Base-by-base conservation (phyloP, 805 yeast species). In the Candida ponderosae region DNA sequence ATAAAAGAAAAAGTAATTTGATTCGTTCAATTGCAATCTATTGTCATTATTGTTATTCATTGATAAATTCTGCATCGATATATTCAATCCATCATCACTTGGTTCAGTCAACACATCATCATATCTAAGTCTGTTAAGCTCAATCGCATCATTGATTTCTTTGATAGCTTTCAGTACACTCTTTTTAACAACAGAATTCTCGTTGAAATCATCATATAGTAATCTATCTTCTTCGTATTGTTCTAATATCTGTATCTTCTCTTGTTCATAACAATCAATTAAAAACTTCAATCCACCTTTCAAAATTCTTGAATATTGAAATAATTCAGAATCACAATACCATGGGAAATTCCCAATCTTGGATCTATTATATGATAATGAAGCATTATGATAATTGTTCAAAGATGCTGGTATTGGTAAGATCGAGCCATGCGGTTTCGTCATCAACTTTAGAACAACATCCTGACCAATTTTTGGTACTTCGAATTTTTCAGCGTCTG, bases 371-470 rank as follows among this genome's bases (percentile, higher is more conserved):
- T 24, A 13, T 9, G n/a, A 24, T 24, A 24, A 13, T 24, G 28
- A 24, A 13, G 14, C 6, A 36, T 48, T 24, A 37, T 68, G 64
- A 40, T 65, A 63, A 16, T 67, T 33, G 20, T 62, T 53, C 29
- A 65, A 54, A 2, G 76, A 71, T 4, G 70, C 63, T 0, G 87
- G 81, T 16, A 79, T 53, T 0, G 74, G 63, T 24, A 69, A 40
- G 13, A 73, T 55, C 15, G 65, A 62, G 23, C 65, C 66, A 34
- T 57, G 60, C 5, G 70, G 71, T 41, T 60, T 63, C 33, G 72
- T 63, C 87, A 89, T 83, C 42, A 88, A 63, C n/a, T 79, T 72
- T 43, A 88, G 53, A 0, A 68, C 68, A 3, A 67, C 72, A 20
- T 74, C 77, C 32, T 72, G 69, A 2, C 78, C 77, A 2, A 71